Evolutionary conservation across 2,329 filamentous ascomycete species (phyloP).

Genomic region (Xenosphaeropsis pyriputrescens): DNA sequence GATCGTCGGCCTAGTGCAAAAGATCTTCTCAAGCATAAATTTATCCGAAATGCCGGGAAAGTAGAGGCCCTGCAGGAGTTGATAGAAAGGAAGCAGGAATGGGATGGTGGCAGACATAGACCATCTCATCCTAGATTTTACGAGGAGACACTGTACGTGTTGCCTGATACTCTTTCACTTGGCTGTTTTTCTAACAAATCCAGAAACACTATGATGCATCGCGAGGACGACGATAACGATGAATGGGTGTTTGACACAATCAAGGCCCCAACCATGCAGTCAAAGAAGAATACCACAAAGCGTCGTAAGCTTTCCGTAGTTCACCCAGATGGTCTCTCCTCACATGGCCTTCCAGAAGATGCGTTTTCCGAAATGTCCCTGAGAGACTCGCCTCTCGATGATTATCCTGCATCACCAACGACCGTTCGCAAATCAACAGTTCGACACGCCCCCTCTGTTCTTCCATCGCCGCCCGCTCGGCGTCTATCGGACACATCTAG

Average conservation of each 20-base stretch:
- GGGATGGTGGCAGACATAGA: slow-evolving; percentile 58
- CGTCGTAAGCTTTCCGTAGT: slow-evolving; percentile 41
- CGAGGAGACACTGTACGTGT: slow-evolving; percentile 65
- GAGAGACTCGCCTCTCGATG: slow-evolving; percentile 43
- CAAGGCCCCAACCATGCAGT: slow-evolving; percentile 50
- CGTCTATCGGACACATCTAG: slow-evolving; percentile 7
- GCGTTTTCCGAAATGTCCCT: slow-evolving; percentile 44
- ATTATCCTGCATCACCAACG: slow-evolving; percentile 33
- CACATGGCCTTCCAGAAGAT: slow-evolving; percentile 31
- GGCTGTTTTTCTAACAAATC: slow-evolving; percentile 6
- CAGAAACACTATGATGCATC: slow-evolving; percentile 49
- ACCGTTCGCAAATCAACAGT: slow-evolving; percentile 48
- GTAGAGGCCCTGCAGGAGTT: slow-evolving; percentile 79
- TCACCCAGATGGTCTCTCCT: slow-evolving; percentile 23
- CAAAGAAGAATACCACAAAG: slow-evolving; percentile 37
- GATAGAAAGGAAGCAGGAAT: slow-evolving; percentile 69
- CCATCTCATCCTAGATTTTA: slow-evolving; percentile 71
- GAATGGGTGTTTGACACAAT: slow-evolving; percentile 96
- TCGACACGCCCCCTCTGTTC: slow-evolving; percentile 21
- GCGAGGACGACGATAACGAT: slow-evolving; percentile 51
- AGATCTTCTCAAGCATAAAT: slow-evolving; percentile 76
- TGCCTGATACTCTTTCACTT: neutral
- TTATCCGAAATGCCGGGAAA: slow-evolving; percentile 76
- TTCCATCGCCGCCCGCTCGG: slow-evolving; percentile 9
- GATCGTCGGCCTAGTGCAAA: slow-evolving; percentile 73